These are phyloP conservation scores for Xylariales sp. DNA, from an alignment of 2,329 filamentous ascomycete genomes.

Conservation along the genomic window DNA sequence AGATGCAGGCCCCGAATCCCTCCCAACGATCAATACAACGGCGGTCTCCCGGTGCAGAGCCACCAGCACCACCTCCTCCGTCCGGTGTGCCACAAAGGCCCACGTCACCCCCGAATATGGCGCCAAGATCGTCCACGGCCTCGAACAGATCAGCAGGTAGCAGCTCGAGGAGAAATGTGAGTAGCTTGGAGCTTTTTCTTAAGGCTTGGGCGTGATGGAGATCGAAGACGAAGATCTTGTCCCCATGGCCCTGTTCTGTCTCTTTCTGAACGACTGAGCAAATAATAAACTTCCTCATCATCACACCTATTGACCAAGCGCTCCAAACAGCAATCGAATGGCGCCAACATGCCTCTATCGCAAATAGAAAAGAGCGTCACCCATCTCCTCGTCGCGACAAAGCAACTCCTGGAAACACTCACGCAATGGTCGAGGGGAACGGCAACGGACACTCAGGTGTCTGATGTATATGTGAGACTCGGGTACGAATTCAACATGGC, in stretches of 20 bases:
- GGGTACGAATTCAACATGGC: constrained; percentile 99
- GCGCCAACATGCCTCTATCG: constrained; percentile 71
- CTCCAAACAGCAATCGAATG: constrained; percentile 40
- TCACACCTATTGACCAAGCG: constrained; percentile 4
- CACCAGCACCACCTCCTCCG: constrained; percentile 43
- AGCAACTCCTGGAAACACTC: constrained; percentile 93
- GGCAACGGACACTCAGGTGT: constrained; percentile 91
- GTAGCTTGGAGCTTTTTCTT: too few species aligned
- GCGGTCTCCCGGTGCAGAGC: constrained; percentile 58
- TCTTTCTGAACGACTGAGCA: too few species aligned
- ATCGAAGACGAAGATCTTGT: too few species aligned
- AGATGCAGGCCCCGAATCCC: constrained; percentile 47
- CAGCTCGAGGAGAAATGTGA: constrained; percentile 54
- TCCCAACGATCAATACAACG: constrained; percentile 54
- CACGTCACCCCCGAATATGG: constrained; percentile 57
- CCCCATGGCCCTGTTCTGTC: too few species aligned
- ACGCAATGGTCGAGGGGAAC: constrained; percentile 95
- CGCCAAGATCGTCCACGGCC: constrained; percentile 59
- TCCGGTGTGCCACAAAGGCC: constrained; percentile 50
- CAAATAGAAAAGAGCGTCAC: constrained; percentile 99
- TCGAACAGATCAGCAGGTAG: constrained; percentile 57
- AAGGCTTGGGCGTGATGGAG: too few species aligned
- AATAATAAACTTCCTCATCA: constrained; percentile 15
- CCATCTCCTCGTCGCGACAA: constrained; percentile 93
- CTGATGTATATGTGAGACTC: constrained; percentile 93